These are phyloP conservation scores for Fusarium sp. DNA, from an alignment of 2,329 filamentous ascomycete genomes.

Conservation along the genomic window DNA sequence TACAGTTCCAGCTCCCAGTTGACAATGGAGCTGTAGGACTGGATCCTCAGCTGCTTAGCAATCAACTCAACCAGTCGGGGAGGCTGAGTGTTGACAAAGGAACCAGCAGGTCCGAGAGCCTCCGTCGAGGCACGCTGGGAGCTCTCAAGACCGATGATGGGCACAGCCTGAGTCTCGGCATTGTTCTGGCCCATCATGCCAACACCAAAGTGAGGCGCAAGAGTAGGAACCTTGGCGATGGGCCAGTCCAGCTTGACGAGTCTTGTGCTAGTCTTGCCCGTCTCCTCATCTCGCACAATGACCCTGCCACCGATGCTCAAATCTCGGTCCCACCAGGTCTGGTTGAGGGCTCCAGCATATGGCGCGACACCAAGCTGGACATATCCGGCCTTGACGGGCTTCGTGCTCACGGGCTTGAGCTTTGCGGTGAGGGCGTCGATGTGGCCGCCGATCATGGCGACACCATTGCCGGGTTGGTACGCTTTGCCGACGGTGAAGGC, in stretches of 20 bases:
- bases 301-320: constrained; percentile 91
- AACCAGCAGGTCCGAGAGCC: constrained; percentile 70
- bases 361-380: constrained; percentile 91
- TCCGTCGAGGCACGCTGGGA: constrained; percentile 56
- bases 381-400: constrained; percentile 87
- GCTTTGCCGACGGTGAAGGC: constrained; percentile 85
- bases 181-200: constrained; percentile 78
- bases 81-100: constrained; percentile 87
- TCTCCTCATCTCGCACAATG: constrained; percentile 77
- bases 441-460: constrained; percentile 90
- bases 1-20: constrained; percentile 99
- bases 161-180: constrained; percentile 91
- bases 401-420: constrained; percentile 89
- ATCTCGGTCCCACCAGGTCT: constrained; percentile 98
- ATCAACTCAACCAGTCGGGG: constrained; percentile 87
- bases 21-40: constrained; percentile 78
- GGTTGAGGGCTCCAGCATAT: constrained; percentile 88
- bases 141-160: constrained; percentile 90
- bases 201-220: constrained; percentile 93
- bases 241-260: constrained; percentile 95
- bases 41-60: constrained; percentile 78
- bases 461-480: constrained; percentile 86
- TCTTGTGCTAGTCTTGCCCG: constrained; percentile 81
- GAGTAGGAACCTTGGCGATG: constrained; percentile 89
- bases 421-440: constrained; percentile 92